These are phyloP conservation scores for Colletotrichum acutatum DNA, from an alignment of 2,329 filamentous ascomycete species.

Conservation along the genomic window DNA sequence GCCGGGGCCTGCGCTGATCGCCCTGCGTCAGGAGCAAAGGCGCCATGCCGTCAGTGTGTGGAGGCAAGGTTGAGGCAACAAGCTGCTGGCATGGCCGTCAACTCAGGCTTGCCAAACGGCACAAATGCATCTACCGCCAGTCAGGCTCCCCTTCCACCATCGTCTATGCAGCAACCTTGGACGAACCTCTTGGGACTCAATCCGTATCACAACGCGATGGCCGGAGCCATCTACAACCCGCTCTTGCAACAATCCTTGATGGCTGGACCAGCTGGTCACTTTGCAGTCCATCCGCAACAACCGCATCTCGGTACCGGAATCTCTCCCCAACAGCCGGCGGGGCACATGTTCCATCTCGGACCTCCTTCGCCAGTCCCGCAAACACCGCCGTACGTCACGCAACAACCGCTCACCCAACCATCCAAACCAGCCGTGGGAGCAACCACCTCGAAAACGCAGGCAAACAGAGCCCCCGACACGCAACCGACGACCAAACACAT, in stretches of 20 bases:
- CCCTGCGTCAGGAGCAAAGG: conserved; percentile 16
- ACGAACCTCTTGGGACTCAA: conserved; percentile 22
- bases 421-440: neutral
- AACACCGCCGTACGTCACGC: neutral
- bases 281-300: conserved; percentile 19
- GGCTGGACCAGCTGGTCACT: conserved; percentile 3
- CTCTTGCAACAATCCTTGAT: conserved; percentile 29
- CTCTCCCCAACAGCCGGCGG: neutral
- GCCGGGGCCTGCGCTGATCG: conserved; percentile 1
- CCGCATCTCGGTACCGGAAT: neutral
- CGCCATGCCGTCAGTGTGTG: conserved; percentile 31
- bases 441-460: neutral
- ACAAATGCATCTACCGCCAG: neutral
- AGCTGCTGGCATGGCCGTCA: conserved; percentile 18
- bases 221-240: conserved; percentile 23
- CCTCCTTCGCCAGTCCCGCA: neutral
- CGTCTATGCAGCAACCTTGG: conserved; percentile 26
- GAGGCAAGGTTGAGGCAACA: conserved; percentile 31
- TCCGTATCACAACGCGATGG: conserved; percentile 28
- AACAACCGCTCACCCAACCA: neutral
- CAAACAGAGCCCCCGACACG: conserved; percentile 34
- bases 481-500: conserved; percentile 49
- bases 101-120: neutral
- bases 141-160: neutral
- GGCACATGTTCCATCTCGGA: conserved; percentile 8